These are phyloP conservation scores for Trypanosoma platydactyli DNA, from an alignment of 208 protist species.

Conservation along the genomic window DNA sequence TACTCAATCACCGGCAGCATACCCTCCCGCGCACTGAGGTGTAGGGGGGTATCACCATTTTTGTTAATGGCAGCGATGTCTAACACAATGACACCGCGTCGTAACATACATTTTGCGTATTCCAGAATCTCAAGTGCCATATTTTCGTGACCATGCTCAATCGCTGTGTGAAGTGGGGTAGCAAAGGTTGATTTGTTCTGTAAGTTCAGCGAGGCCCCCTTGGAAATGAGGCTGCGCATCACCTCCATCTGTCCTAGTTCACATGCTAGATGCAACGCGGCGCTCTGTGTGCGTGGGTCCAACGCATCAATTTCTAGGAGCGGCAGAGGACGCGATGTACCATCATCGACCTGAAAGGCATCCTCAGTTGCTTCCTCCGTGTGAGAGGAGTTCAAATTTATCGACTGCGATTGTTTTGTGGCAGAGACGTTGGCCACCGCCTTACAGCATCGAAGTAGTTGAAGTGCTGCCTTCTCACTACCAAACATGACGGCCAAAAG, in stretches of 20 bases:
- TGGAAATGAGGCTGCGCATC: slow-evolving; percentile 46
- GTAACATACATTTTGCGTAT: slow-evolving; percentile 72
- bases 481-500: slow-evolving; percentile 69
- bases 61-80: slow-evolving; percentile 69
- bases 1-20: slow-evolving; percentile 71
- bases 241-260: slow-evolving; percentile 62
- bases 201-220: slow-evolving; percentile 62
- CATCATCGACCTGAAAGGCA: not conserved
- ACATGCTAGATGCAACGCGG: slow-evolving; percentile 80
- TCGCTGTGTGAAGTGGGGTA: slow-evolving; percentile 64
- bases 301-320: slow-evolving; percentile 63
- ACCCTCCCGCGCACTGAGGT: slow-evolving; percentile 52
- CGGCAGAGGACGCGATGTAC: not conserved
- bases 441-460: slow-evolving; percentile 44
- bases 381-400: not conserved
- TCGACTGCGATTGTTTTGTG: not conserved
- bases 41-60: slow-evolving; percentile 67
- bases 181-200: slow-evolving; percentile 52
- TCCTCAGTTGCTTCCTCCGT: not conserved
- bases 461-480: slow-evolving; percentile 55
- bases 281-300: slow-evolving; percentile 64
- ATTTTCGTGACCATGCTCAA: slow-evolving; percentile 55
- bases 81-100: slow-evolving; percentile 53
- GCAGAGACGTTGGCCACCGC: not conserved
- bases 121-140: slow-evolving; percentile 69